Evolutionary conservation across 352 stramenopile genomes (phyloP), one percentile per base, ranked within the genome.

Genomic region (Phytophthora palmivora): DNA sequence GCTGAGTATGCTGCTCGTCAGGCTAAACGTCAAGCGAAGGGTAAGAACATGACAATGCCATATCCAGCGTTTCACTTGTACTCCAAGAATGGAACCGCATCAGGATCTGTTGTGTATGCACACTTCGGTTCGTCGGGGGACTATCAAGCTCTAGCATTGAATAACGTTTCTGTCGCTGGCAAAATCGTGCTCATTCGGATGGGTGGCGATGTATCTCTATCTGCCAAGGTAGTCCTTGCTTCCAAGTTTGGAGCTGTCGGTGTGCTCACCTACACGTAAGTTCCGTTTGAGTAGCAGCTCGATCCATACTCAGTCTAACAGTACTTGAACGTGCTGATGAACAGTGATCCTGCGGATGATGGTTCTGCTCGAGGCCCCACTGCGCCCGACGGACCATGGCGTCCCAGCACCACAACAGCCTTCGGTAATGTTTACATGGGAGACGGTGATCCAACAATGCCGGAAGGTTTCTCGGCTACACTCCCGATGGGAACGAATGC

Each of bases 371-470:
- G 79, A 50, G 83, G 87, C 51, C 84, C 72, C 28, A 65, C 69
- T 15, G 86, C 78, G 26, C 83, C 84, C 1, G 79, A 92, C 34
- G 87, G 87, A 14, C 84, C 87, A 19, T 95, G 85, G 82, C 82
- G 79, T 28, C 63, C 74, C 18, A 76, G 63, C 18, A 72, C 72
- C 12, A 70, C 82, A 12, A 69, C 85, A 18, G 72, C 85, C 5
- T 94, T 84, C 50, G 83, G 85, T 6, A 91, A 70, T 24, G 87
- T 91, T 5, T 94, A 92, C 80, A 92, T 95, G 82, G 87, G 87
- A 47, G 88, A 94, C 52, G 87, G 84, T 3, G 87, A 95, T 45
- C 87, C 87, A 32, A 91, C 85, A 22, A 89, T 87, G 16, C 82
- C 84, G 1, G 81, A 93, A 51, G 79, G 84, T 1, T 87, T 89